Evolutionary conservation across 768 basidiomycete species (phyloP).

Genomic region (Lactarius sanguifluus): DNA sequence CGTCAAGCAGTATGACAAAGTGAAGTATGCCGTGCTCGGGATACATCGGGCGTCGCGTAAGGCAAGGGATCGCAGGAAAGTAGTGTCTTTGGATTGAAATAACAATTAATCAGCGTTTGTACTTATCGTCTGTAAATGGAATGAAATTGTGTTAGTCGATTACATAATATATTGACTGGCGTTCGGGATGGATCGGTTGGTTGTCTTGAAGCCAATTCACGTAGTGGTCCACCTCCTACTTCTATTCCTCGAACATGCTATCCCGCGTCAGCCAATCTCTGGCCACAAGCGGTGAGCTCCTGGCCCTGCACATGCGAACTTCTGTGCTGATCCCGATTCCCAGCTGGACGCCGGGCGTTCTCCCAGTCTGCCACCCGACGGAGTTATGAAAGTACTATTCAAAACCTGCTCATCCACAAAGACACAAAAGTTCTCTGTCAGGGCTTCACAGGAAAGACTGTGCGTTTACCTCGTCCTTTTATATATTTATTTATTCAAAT

Average conservation of each 20-base stretch:
- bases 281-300: slow-evolving; percentile 48
- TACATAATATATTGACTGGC: slow-evolving; percentile 17
- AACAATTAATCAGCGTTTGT: slow-evolving; percentile 28
- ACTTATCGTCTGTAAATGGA: slow-evolving; percentile 20
- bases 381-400: slow-evolving; percentile 86
- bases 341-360: slow-evolving; percentile 77
- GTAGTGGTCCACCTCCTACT: background rate
- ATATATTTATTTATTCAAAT: slow-evolving; percentile 6
- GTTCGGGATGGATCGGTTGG: slow-evolving; percentile 2
- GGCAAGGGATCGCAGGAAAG: slow-evolving; percentile 60
- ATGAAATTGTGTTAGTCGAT: slow-evolving; percentile 8
- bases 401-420: slow-evolving; percentile 89
- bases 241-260: slow-evolving; percentile 47
- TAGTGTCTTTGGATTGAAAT: slow-evolving; percentile 42
- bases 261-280: slow-evolving; percentile 61
- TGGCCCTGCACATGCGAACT: background rate
- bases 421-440: slow-evolving; percentile 94
- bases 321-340: slow-evolving; percentile 2
- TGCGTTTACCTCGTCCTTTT: slow-evolving; percentile 37
- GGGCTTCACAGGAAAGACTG: slow-evolving; percentile 94
- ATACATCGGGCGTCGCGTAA: slow-evolving; percentile 76
- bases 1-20: slow-evolving; percentile 67
- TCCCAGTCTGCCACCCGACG: slow-evolving; percentile 70
- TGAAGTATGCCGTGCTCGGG: slow-evolving; percentile 72
- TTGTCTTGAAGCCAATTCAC: background rate